phyloP scores from a whole-genome alignment of 2,329 filamentous ascomycete species.

The Incumbomyces delicatus region DNA sequence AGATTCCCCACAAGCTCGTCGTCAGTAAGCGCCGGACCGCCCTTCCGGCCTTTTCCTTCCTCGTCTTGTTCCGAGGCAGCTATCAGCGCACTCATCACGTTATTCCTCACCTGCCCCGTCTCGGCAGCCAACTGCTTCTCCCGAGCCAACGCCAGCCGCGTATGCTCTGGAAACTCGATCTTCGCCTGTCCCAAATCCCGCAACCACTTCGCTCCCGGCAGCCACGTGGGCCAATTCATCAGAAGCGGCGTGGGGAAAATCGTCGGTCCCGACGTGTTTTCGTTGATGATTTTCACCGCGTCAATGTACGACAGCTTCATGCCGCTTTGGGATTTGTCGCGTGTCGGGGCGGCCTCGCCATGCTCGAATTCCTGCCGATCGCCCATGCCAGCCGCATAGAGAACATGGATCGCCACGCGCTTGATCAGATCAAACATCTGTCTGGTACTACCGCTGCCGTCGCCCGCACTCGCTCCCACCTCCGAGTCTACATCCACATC shows the following conservation, averaged over 20 bases:
- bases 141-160: conserved; percentile 22
- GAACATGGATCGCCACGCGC: conserved; percentile 30
- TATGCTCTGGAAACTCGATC: conserved; percentile 22
- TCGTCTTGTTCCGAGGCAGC: conserved; percentile 2
- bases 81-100: conserved; percentile 17
- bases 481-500: too few species aligned
- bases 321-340: conserved; percentile 10
- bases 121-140: conserved; percentile 28
- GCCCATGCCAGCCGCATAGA: conserved; percentile 28
- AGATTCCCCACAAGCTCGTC: conserved; percentile 18
- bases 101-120: conserved; percentile 24
- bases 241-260: conserved; percentile 22
- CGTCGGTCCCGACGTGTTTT: conserved; percentile 23
- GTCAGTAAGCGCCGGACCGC: conserved; percentile 10
- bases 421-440: conserved; percentile 22
- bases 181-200: conserved; percentile 23
- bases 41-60: neutral
- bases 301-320: conserved; percentile 25
- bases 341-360: conserved; percentile 18
- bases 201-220: conserved; percentile 7
- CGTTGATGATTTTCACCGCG: conserved; percentile 24
- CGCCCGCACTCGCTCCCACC: too few species aligned
- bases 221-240: conserved; percentile 13
- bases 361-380: conserved; percentile 21
- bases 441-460: conserved; percentile 22